Conservation (phyloP, 1,139 yeast species). For the Barnettozyma hawaiiensis region DNA sequence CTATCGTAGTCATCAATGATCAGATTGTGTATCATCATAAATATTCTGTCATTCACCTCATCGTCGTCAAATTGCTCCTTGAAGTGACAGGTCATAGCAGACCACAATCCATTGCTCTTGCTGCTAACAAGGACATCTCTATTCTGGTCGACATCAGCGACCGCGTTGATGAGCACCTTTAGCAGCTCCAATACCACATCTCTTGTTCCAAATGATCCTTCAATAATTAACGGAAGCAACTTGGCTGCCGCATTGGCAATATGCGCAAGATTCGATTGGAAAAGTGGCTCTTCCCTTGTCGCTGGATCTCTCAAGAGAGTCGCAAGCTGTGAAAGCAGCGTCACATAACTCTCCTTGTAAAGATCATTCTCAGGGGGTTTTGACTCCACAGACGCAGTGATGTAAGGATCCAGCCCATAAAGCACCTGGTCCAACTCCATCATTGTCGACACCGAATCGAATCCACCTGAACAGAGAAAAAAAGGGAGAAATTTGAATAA, state of each 20-base stretch:
- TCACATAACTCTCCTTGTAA: constrained; percentile 20
- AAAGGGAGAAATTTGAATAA: no score
- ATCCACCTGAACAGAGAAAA: no score
- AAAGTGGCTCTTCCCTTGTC: constrained; percentile 12
- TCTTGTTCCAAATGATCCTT: constrained; percentile 2
- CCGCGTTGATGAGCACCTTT: constrained; percentile 23
- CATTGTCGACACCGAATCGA: background rate
- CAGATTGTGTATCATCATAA: constrained; percentile 20
- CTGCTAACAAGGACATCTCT: constrained; percentile 12
- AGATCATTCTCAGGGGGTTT: constrained; percentile 11
- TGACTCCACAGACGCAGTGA: constrained; percentile 13
- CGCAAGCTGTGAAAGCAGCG: constrained; percentile 22
- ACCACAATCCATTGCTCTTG: constrained; percentile 9
- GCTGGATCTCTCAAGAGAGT: constrained; percentile 18
- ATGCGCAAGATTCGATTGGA: constrained; percentile 14
- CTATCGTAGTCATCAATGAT: constrained; percentile 19
- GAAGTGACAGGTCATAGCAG: constrained; percentile 10
- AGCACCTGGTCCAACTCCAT: constrained; percentile 19
- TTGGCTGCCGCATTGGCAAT: constrained; percentile 13
- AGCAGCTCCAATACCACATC: constrained; percentile 15
- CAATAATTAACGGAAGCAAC: constrained; percentile 5
- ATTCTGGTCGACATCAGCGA: constrained; percentile 24
- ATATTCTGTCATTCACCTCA: constrained; percentile 18
- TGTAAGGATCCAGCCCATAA: constrained; percentile 23
- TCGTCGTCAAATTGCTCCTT: constrained; percentile 18